Percentiles rank a stretch among this genome's conserved stretches.
Evolutionary conservation across 441 rosid genomes (phyloP).

Genomic region (Isatis lusitanica): DNA sequence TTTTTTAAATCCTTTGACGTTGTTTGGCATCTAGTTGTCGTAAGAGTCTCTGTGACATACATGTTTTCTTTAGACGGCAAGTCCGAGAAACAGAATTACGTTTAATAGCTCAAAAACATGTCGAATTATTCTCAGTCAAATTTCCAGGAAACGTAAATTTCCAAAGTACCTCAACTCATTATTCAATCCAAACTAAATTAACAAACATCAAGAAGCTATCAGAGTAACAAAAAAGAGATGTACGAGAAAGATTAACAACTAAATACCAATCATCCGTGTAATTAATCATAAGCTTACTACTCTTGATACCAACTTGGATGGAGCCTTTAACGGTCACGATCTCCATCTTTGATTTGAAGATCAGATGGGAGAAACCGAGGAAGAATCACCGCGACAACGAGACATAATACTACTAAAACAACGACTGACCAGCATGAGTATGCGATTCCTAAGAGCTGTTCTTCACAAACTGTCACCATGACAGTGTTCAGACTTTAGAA

Average conservation of each 20-base stretch:
- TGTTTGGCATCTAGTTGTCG: neutral
- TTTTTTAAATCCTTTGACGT: neutral
- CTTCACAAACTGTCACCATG: conserved; percentile 73
- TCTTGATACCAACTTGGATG: neutral
- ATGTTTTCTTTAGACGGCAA: neutral
- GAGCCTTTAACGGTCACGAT: conserved; percentile 22
- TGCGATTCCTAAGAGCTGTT: conserved; percentile 70
- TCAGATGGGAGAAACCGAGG: conserved; percentile 61
- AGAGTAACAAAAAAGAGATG: neutral
- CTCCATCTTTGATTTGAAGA: conserved; percentile 41
- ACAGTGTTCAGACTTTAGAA: neutral
- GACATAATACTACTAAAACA: conserved; percentile 60
- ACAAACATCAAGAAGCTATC: conserved; percentile 3
- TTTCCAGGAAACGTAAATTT: neutral
- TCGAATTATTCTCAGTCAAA: neutral
- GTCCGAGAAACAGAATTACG: neutral
- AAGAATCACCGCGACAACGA: conserved; percentile 53
- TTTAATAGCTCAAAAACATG: neutral
- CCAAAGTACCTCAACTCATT: neutral
- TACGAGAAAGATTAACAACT: neutral
- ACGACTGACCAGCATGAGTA: conserved; percentile 75
- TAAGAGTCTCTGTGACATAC: neutral
- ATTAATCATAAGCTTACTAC: neutral
- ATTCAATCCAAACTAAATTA: neutral
- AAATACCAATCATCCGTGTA: neutral